Base-by-base conservation (phyloP, 768 basidiomycete species). In the Leccinum pellstonianum region DNA sequence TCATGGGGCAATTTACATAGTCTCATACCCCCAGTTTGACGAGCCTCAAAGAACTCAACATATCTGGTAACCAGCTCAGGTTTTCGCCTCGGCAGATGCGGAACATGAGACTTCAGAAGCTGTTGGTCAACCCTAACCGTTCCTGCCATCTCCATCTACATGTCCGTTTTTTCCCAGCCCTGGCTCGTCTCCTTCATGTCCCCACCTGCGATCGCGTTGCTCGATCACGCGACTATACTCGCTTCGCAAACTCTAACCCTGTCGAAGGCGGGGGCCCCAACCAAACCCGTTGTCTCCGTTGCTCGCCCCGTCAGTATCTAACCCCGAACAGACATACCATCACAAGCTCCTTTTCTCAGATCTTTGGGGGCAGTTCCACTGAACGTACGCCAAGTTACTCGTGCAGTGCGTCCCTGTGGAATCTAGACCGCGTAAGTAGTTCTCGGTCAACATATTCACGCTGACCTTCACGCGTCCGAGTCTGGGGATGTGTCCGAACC, bases 81-180 rank as follows among this genome's bases (percentile, higher is more conserved):
- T 87, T 81, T 69, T 70, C 91, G 0, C 90, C 90, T 15, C 79
- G 84, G 6, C 88, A 91, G 66, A 80, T 90, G 68, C 70, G 80
- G 17, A 67, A 73, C 29, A 84, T 89, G 81, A 76, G 29, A 68
- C 74, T 89, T 1, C 67, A 67, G 21, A 75, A 68, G 7, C 73
- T 90, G 4, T 62, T 67, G 19, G 67, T 89, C 4, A 69, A 81
- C 38, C 85, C 84, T 0, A 91, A 91, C 87, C 82, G 0, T 91
- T 88, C 72, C 61, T 83, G 5, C 54, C 50, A 5, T 71, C 70
- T 10, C 76, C 12, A 8, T 59, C 76, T 71, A 21, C 61, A 46
- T 54, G 49, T 38, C 56, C 60, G 15, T 37, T 15, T 37, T 5
- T 11, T 27, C 48, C 27, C 54, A 0, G 56, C 63, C 15, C 17